These are phyloP conservation scores for Xylaria digitata DNA, from an alignment of 2,329 filamentous ascomycete species.

Conservation along the genomic window DNA sequence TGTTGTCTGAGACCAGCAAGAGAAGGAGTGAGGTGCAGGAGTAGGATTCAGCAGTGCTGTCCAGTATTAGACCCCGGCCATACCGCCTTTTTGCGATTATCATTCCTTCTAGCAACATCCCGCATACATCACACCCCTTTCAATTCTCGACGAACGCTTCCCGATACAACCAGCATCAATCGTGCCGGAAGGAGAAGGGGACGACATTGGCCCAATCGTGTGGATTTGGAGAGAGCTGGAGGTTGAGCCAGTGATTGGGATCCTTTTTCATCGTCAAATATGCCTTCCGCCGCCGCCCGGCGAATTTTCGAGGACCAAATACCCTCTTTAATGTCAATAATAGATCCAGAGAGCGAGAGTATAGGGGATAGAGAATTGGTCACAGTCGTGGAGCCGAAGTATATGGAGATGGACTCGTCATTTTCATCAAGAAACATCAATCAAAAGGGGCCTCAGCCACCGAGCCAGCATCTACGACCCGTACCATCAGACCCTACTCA, in stretches of 20 bases:
- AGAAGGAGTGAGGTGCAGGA: conserved; percentile 45
- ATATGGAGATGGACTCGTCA: conserved; percentile 60
- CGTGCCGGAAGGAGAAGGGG: conserved; percentile 8
- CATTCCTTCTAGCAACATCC: conserved; percentile 42
- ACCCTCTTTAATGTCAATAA: conserved; percentile 81
- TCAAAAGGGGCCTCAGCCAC: conserved; percentile 47
- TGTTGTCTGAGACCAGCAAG: conserved; percentile 37
- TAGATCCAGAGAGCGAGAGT: conserved; percentile 70
- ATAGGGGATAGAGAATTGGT: conserved; percentile 66
- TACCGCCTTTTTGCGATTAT: conserved; percentile 40
- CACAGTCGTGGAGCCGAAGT: conserved; percentile 65
- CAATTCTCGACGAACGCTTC: conserved; percentile 28
- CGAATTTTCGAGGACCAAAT: conserved; percentile 76
- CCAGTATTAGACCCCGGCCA: conserved; percentile 49
- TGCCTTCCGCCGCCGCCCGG: conserved; percentile 71
- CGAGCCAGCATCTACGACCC: conserved; percentile 54
- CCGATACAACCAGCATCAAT: conserved; percentile 19
- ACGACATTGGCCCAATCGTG: conserved; percentile 13
- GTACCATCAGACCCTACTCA: conserved; percentile 65
- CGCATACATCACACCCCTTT: conserved; percentile 39
- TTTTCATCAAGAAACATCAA: conserved; percentile 50
- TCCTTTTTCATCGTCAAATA: conserved; percentile 52
- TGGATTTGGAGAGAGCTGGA: conserved; percentile 18
- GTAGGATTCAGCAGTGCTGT: conserved; percentile 67
- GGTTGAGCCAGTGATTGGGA: conserved; percentile 3